These are phyloP conservation scores for Aspergillus alliaceus DNA, from an alignment of 2,329 filamentous ascomycete genomes.

Conservation along the genomic window DNA sequence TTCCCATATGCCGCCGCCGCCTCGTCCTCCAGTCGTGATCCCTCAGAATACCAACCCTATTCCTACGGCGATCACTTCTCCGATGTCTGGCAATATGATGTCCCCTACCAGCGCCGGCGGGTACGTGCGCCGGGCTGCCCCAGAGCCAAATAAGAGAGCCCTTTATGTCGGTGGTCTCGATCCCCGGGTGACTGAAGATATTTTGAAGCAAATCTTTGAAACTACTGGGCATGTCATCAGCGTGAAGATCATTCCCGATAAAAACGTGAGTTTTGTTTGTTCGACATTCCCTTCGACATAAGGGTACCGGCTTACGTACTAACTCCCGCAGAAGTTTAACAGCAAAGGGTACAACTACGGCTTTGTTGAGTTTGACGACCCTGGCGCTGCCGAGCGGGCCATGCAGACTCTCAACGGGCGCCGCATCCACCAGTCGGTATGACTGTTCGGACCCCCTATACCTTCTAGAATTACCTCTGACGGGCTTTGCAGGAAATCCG, in stretches of 20 bases:
- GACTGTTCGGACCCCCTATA: slow-evolving; percentile 26
- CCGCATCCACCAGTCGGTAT: slow-evolving; percentile 90
- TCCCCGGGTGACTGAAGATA: slow-evolving; percentile 91
- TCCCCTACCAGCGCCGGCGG: slow-evolving; percentile 81
- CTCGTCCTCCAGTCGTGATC: slow-evolving; percentile 80
- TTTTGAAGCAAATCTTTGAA: slow-evolving; percentile 96
- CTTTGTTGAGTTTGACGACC: slow-evolving; percentile 98
- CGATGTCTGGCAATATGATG: slow-evolving; percentile 75
- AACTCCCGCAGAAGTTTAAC: slow-evolving; percentile 50
- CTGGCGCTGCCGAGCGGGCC: slow-evolving; percentile 90
- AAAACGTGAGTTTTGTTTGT: slow-evolving; percentile 72
- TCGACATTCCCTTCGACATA: not conserved
- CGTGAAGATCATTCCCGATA: slow-evolving; percentile 99
- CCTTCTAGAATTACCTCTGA: slow-evolving; percentile 15
- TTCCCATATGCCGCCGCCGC: slow-evolving; percentile 82
- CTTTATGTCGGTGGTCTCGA: slow-evolving; percentile 95
- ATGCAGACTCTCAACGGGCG: slow-evolving; percentile 97
- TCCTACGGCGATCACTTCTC: slow-evolving; percentile 86
- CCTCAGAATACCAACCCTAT: slow-evolving; percentile 96
- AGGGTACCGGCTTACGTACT: slow-evolving; percentile 12
- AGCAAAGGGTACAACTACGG: slow-evolving; percentile 98
- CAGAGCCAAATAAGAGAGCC: slow-evolving; percentile 97
- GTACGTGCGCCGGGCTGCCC: slow-evolving; percentile 84
- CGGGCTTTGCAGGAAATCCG: slow-evolving; percentile 76
- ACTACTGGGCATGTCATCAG: slow-evolving; percentile 97